phyloP scores from a whole-genome alignment of 352 stramenopile genomes.

The Phytophthora cactorum region DNA sequence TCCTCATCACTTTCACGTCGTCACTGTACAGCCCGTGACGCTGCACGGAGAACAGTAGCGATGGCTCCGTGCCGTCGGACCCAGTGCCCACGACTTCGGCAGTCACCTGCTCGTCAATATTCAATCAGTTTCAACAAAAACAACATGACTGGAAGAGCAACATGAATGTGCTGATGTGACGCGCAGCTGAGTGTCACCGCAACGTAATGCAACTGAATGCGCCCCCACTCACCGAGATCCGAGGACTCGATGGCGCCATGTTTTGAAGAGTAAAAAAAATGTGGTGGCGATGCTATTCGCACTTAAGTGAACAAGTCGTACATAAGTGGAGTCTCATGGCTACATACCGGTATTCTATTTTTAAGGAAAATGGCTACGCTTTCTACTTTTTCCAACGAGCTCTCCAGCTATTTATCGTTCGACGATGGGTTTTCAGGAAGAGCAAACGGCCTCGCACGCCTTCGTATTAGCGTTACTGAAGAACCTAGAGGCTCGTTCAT shows the following conservation, averaged over 20 bases:
- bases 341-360: conserved; percentile 5
- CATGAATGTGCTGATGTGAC: neutral
- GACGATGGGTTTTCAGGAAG: conserved; percentile 30
- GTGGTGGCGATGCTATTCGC: conserved; percentile 5
- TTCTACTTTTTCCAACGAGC: neutral
- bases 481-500: conserved; percentile 36
- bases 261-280: conserved; percentile 2
- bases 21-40: conserved; percentile 69
- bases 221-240: conserved; percentile 22
- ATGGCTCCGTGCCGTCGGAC: conserved; percentile 72
- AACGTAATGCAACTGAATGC: neutral
- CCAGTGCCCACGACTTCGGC: conserved; percentile 68
- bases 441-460: conserved; percentile 43
- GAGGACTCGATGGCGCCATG: conserved; percentile 11
- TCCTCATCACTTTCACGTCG: conserved; percentile 62
- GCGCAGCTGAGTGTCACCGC: neutral
- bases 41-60: conserved; percentile 68
- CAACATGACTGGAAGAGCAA: neutral
- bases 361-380: neutral
- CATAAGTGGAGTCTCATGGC: conserved; percentile 3
- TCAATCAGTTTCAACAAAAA: conserved; percentile 1
- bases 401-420: neutral
- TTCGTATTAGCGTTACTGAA: conserved; percentile 52
- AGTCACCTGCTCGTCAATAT: conserved; percentile 39
- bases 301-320: conserved; percentile 22